Evolutionary conservation across 2,329 filamentous ascomycete genomes (phyloP), one percentile per base, ranked within the genome.

Genomic region (Ilyonectria sp.): DNA sequence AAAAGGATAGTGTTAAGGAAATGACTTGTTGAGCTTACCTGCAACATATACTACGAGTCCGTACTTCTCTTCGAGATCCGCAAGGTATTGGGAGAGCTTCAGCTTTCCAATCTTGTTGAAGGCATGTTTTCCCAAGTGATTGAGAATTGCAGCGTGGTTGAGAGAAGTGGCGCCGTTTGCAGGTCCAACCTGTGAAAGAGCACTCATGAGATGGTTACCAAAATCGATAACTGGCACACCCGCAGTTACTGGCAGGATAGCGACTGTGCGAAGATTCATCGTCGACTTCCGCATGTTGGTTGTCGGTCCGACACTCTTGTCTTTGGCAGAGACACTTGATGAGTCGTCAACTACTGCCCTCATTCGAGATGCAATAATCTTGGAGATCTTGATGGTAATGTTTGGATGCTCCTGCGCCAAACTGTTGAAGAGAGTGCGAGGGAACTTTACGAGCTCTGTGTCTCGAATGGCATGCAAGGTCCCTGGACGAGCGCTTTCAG

Each of bases 381-480:
- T 99, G 1, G 96, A 98, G 31, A 99, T 97, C 81, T 98, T 98
- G 80, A 99, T 98, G 0, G 96, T 98, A 76, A 99, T 99, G 49
- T 94, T 97, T 6, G 96, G 96, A 77, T 99, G 96, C 77, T 99
- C 96, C 77, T 97, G 92, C 0, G 96, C 96, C 60, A 99, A 88
- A 77, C 96, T 99, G 84, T 99, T 99, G 86, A 99, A 99, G 1
- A 99, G 84, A 0, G 94, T 97, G 65, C 95, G 93, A 1, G 96
- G 96, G 67, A 99, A 97, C 75, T 97, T 98, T 65, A 97, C 95
- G 31, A 99, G 84, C 78, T 99, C 96, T 0, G 96, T 98, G 71
- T 98, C 96, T 64, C 96, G 93, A 74, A 99, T 99, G 6, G 96
- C 96, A 77, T 98, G 95, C 15, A 99, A 83, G 1, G 95, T 98